Percentiles rank a stretch among this genome's conserved stretches.
Evolutionary conservation across 208 protist genomes (phyloP).

Genomic region (Trypanosoma rangeli): DNA sequence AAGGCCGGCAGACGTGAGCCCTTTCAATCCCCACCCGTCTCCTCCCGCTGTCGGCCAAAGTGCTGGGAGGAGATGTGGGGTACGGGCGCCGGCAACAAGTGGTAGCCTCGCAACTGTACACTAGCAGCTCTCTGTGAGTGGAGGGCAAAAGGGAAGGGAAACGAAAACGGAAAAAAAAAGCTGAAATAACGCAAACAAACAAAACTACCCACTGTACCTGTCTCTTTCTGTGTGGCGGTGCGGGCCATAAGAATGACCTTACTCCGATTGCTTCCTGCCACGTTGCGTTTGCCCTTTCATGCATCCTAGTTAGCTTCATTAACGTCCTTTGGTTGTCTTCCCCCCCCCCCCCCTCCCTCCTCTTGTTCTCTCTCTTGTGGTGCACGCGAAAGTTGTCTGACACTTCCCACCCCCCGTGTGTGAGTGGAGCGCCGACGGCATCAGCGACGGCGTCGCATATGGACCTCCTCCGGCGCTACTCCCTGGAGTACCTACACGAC

Average conservation of each 20-base stretch:
- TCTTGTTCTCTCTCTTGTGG: background rate
- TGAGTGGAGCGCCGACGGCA: background rate
- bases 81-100: constrained; percentile 53
- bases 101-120: constrained; percentile 14
- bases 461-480: constrained; percentile 12
- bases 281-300: too few relatives aligned
- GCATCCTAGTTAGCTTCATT: too few relatives aligned
- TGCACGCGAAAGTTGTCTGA: too few relatives aligned
- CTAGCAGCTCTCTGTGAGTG: background rate
- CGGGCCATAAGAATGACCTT: background rate
- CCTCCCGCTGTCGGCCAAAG: constrained; percentile 86
- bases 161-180: background rate
- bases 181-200: background rate
- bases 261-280: too few relatives aligned
- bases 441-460: background rate
- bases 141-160: background rate
- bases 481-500: constrained; percentile 8
- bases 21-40: constrained; percentile 81
- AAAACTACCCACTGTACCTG: background rate
- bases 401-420: too few relatives aligned
- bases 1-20: constrained; percentile 46
- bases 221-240: constrained; percentile 18
- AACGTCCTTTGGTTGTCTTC: background rate
- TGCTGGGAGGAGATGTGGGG: constrained; percentile 90
- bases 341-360: background rate